Conservation (phyloP, 306 rosid genomes). For the Dryas alaskensis region DNA sequence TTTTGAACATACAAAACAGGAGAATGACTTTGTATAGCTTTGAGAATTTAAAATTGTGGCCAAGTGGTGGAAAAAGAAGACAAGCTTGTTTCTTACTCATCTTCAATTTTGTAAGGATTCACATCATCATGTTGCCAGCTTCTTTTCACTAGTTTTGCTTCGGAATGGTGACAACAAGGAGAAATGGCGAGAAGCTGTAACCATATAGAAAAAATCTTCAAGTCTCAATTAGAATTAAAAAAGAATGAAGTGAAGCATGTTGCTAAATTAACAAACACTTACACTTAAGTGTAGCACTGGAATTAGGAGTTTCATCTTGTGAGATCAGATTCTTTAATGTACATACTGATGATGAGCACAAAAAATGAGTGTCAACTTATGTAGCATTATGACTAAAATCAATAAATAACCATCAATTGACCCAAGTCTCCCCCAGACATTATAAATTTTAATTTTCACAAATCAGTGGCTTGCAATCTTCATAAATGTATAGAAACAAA, state of each 20-base stretch:
- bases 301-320: constrained; percentile 73
- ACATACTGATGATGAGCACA: constrained; percentile 48
- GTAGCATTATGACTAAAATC: constrained; percentile 8
- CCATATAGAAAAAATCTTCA: constrained; percentile 22
- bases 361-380: constrained; percentile 27
- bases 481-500: not conserved
- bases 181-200: constrained; percentile 82
- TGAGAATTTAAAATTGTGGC: not conserved
- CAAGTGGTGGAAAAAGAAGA: constrained; percentile 14
- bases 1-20: constrained; percentile 4
- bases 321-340: constrained; percentile 86
- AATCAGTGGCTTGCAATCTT: not conserved
- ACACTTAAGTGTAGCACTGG: constrained; percentile 68
- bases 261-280: constrained; percentile 36
- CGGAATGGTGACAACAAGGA: constrained; percentile 93
- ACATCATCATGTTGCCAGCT: constrained; percentile 41
- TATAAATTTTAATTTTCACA: not conserved
- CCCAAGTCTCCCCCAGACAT: not conserved
- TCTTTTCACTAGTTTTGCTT: constrained; percentile 78
- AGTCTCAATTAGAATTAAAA: constrained; percentile 11
- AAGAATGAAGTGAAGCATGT: constrained; percentile 12
- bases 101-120: constrained; percentile 18
- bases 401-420: not conserved
- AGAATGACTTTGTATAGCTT: constrained; percentile 8
- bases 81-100: constrained; percentile 14